Percentiles rank a stretch among this genome's conserved stretches.
These are phyloP conservation scores for Fraxinus floribunda DNA, from an alignment of 305 asterid genomes.

Conservation along the genomic window DNA sequence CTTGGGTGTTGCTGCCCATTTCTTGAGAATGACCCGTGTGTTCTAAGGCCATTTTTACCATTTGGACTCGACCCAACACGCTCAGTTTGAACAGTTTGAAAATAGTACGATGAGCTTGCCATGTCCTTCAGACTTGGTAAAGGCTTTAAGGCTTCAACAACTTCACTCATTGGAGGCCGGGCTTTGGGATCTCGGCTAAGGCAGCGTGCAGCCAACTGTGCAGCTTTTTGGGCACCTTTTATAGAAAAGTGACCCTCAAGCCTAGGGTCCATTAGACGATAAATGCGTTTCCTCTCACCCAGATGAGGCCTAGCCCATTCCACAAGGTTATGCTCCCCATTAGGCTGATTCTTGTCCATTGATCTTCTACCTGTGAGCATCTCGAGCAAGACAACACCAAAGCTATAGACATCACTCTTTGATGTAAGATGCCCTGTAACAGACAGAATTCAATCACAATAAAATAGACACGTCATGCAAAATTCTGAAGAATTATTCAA, in stretches of 20 bases:
- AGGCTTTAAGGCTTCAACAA: constrained; percentile 86
- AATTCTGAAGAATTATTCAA: background rate
- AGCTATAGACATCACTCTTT: constrained; percentile 91
- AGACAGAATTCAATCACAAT: constrained; percentile 11
- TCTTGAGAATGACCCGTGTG: constrained; percentile 56
- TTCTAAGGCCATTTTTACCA: constrained; percentile 43
- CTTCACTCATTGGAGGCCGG: constrained; percentile 87
- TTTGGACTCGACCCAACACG: constrained; percentile 60
- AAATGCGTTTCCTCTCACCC: constrained; percentile 71
- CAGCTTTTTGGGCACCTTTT: constrained; percentile 95
- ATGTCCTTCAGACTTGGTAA: constrained; percentile 87
- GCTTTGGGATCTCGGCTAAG: constrained; percentile 81
- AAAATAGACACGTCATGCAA: background rate
- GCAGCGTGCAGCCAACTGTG: constrained; percentile 86
- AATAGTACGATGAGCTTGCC: constrained; percentile 88
- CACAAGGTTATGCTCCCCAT: constrained; percentile 89
- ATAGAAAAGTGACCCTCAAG: constrained; percentile 88
- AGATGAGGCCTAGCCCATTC: constrained; percentile 96
- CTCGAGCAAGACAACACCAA: constrained; percentile 92
- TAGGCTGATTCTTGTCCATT: constrained; percentile 92
- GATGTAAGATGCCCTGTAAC: constrained; percentile 93
- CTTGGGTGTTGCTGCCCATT: constrained; percentile 72
- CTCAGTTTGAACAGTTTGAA: constrained; percentile 75
- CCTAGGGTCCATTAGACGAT: constrained; percentile 81
- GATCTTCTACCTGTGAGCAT: constrained; percentile 95